Base-by-base conservation (phyloP, 2,329 filamentous ascomycete genomes). In the Cladophialophora immunda region DNA sequence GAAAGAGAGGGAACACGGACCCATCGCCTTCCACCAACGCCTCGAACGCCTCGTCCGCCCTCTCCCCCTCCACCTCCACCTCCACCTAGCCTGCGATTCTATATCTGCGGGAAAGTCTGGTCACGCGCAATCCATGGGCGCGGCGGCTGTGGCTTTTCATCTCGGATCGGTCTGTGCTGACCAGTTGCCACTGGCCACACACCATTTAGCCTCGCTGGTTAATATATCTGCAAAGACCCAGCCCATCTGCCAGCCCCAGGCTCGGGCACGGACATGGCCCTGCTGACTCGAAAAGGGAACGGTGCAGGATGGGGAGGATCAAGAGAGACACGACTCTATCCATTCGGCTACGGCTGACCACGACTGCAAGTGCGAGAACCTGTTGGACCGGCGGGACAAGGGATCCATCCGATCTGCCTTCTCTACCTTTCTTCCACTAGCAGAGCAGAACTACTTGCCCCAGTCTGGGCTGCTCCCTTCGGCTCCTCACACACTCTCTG, bases 161-260 rank as follows among this genome's bases (percentile, higher is more conserved):
- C 58, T 61, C 47, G 58, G 58, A 30, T 36, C 45, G 32, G 17
- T 29, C 30, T 5, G 5, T 41, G 38, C 45, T 50, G 45, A 25
- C 45, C 19, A 22, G 45, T 25, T n/a, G n/a, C n/a, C 19, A 50
- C 32, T 13, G 32, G 5, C 11, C 36, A 41, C 45, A 34, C 15
- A 32, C 5, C 38, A 61, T 59, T 59, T 59, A 59, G 57, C 34
- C 57, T 47, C 57, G 25, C 45, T 29, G 38, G 57, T 34, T 59
- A 50, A 59, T 15, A 34, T 50, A 45, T 50, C 52, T 59, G 45
- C 45, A 47, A 32, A 30, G 45, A 47, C 15, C 57, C 57, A 59
- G 57, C 36, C 57, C n/a, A 41, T 58, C 30, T 41, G 56, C 29
- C 56, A 19, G 22, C 27, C 13, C 11, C 56, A 29, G 9, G 4